These are phyloP conservation scores for Leishmania aethiopica DNA, from an alignment of 208 protist genomes.

Conservation along the genomic window DNA sequence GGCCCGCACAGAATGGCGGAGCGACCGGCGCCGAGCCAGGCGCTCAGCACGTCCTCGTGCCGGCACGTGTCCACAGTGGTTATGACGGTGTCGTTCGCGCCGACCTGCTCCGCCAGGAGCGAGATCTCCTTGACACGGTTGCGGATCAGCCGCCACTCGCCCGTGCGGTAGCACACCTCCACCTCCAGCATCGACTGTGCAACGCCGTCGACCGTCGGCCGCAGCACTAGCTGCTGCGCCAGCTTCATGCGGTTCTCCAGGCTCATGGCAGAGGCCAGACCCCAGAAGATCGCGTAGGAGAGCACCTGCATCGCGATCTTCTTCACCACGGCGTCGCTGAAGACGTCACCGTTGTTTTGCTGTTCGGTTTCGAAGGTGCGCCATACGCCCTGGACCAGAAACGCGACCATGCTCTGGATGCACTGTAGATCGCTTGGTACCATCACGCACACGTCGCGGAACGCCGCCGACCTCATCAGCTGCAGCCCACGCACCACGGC, in stretches of 20 bases:
- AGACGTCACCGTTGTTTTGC: conserved; percentile 44
- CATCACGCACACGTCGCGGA: conserved; percentile 94
- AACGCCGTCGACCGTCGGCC: conserved; percentile 32
- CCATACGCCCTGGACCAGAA: conserved; percentile 92
- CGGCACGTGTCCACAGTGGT: conserved; percentile 98
- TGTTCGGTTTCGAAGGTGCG: conserved; percentile 92
- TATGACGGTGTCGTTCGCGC: conserved; percentile 96
- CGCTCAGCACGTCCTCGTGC: conserved; percentile 95
- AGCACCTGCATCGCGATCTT: conserved; percentile 52
- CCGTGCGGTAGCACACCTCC: conserved; percentile 76
- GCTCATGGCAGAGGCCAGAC: conserved; percentile 82
- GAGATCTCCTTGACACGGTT: conserved; percentile 81
- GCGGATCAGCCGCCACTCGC: conserved; percentile 80
- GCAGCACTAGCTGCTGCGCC: conserved; percentile 55
- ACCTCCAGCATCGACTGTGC: conserved; percentile 79
- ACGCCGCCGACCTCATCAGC: conserved; percentile 52
- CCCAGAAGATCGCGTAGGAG: conserved; percentile 96
- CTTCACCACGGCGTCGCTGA: conserved; percentile 17
- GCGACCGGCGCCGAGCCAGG: conserved; percentile 95
- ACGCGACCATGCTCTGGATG: conserved; percentile 91
- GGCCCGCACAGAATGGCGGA: conserved; percentile 98
- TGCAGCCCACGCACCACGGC: conserved; percentile 84
- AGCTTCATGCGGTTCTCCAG: conserved; percentile 65
- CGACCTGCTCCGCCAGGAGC: conserved; percentile 92
- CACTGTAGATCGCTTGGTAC: conserved; percentile 88